phyloP scores from a whole-genome alignment of 2,329 filamentous ascomycete genomes.

The Cercospora zeae-maydis region DNA sequence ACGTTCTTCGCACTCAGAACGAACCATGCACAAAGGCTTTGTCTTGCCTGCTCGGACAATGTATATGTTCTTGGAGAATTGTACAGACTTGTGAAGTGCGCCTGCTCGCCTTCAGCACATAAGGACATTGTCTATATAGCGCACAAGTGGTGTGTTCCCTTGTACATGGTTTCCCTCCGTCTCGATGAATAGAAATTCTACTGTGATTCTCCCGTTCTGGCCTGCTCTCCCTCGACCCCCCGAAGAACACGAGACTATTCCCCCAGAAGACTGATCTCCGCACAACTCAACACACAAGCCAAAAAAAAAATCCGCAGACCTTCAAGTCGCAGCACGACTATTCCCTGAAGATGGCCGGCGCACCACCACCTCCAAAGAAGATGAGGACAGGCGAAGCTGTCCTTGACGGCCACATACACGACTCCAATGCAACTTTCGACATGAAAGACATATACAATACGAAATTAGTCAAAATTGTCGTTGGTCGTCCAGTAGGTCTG shows the following conservation, averaged over 20 bases:
- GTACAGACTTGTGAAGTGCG: not conserved
- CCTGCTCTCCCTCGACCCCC: too few relatives aligned
- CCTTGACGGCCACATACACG: not conserved
- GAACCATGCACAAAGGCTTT: not conserved
- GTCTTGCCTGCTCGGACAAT: not conserved
- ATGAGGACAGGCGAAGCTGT: not conserved
- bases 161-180: not conserved
- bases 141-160: not conserved
- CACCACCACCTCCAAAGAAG: not conserved
- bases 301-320: not conserved
- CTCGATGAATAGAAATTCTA: not conserved
- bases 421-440: not conserved
- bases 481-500: not conserved
- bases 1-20: not conserved
- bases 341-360: not conserved
- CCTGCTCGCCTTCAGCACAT: not conserved
- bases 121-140: not conserved
- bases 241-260: not conserved
- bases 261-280: not conserved
- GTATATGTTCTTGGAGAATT: not conserved
- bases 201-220: not conserved
- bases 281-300: not conserved
- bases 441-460: not conserved
- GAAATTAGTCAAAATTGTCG: not conserved
- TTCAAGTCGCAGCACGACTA: not conserved